Conservation (phyloP, 306 rosid species). For the Cucurbita pepo region DNA sequence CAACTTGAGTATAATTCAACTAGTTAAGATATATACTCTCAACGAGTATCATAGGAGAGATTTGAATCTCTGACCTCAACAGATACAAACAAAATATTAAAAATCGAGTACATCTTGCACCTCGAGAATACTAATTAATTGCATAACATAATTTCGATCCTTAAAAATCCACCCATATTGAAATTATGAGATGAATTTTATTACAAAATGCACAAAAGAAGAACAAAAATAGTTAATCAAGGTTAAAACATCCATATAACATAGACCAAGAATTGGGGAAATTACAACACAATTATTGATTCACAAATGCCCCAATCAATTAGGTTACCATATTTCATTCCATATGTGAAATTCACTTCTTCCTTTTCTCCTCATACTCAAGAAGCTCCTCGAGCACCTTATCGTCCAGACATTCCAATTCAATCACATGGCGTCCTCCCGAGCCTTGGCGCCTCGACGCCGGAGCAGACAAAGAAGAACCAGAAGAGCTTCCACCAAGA, state of each 20-base stretch:
- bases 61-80: too few relatives aligned
- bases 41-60: too few relatives aligned
- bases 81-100: too few relatives aligned
- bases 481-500: conserved; percentile 13
- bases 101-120: not conserved
- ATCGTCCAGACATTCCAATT: conserved; percentile 61
- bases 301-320: not conserved
- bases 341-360: not conserved
- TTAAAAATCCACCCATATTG: not conserved
- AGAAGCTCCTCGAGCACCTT: conserved; percentile 77
- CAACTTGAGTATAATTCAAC: too few relatives aligned
- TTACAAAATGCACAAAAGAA: not conserved
- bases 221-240: not conserved
- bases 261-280: not conserved
- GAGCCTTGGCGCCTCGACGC: not conserved
- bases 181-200: not conserved
- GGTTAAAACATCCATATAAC: not conserved
- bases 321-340: not conserved
- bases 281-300: not conserved
- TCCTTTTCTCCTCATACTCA: conserved; percentile 34
- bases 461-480: not conserved
- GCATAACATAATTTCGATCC: not conserved
- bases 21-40: too few relatives aligned
- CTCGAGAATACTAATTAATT: not conserved
- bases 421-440: conserved; percentile 38